These are phyloP conservation scores for Penicillium sp. DNA, from an alignment of 2,329 filamentous ascomycete species.

Conservation along the genomic window DNA sequence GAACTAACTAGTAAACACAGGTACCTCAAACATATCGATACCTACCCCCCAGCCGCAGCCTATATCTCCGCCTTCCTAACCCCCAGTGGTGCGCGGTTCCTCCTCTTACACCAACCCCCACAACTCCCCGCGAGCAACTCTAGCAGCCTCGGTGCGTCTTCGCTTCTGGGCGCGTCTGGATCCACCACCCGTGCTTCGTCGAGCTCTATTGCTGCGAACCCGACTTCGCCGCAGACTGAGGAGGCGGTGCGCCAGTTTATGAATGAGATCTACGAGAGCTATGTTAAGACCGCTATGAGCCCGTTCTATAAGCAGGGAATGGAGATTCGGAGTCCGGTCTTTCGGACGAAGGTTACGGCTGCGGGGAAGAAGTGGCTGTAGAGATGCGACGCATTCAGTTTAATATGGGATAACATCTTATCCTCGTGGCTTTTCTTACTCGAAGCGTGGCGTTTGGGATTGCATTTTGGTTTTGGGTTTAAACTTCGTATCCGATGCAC, in stretches of 20 bases:
- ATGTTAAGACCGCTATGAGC: conserved; percentile 96
- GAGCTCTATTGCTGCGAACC: conserved; percentile 78
- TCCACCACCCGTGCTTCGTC: conserved; percentile 51
- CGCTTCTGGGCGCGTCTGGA: conserved; percentile 31
- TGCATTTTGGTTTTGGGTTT: conserved; percentile 3
- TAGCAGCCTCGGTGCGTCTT: conserved; percentile 28
- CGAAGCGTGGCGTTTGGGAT: conserved; percentile 26
- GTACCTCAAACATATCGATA: conserved; percentile 96
- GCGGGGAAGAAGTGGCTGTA: conserved; percentile 91
- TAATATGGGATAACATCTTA: background rate
- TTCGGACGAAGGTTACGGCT: conserved; percentile 76
- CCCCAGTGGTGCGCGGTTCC: conserved; percentile 87
- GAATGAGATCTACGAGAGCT: conserved; percentile 91
- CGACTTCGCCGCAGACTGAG: conserved; percentile 85
- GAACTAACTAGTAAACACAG: conserved; percentile 45
- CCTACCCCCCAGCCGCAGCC: conserved; percentile 80
- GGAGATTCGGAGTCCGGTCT: conserved; percentile 83
- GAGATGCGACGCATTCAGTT: conserved; percentile 19
- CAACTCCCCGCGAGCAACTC: conserved; percentile 39
- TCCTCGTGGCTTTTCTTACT: background rate
- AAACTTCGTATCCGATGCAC: background rate
- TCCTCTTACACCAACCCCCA: conserved; percentile 83
- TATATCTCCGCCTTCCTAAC: conserved; percentile 96
- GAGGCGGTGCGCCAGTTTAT: conserved; percentile 96
- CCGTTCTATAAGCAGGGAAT: conserved; percentile 89